These are phyloP conservation scores for Penicillium alfredii DNA, from an alignment of 495 filamentous ascomycete species.

Conservation along the genomic window DNA sequence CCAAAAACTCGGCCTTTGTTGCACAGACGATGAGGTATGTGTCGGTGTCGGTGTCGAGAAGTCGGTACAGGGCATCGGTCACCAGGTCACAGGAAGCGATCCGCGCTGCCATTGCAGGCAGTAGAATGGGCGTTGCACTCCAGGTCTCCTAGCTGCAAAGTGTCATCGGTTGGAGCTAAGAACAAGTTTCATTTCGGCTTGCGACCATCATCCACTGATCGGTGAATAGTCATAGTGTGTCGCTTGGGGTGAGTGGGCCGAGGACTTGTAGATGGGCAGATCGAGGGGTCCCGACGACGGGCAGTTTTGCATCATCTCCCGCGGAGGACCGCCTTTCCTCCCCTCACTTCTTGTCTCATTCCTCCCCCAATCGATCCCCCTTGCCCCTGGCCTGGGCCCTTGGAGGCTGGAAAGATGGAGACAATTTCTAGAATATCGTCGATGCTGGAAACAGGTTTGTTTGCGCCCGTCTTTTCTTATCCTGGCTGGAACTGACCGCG, in stretches of 20 bases:
- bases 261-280: no score
- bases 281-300: constrained; percentile 2
- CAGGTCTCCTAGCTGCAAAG: no score
- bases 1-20: constrained; percentile 57
- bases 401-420: constrained; percentile 58
- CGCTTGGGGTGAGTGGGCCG: no score
- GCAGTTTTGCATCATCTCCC: constrained; percentile 7
- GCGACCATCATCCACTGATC: no score
- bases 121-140: no score
- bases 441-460: constrained; percentile 82
- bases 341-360: constrained; percentile 15
- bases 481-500: constrained; percentile 17
- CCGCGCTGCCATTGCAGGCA: no score
- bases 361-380: constrained; percentile 14
- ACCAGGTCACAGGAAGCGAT: constrained; percentile 24
- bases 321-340: constrained; percentile 22
- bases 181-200: no score
- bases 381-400: constrained; percentile 17
- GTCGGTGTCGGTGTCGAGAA: constrained; percentile 51
- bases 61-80: constrained; percentile 55
- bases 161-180: no score
- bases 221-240: no score
- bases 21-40: constrained; percentile 68
- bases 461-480: background rate
- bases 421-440: constrained; percentile 92